Conservation (phyloP, 2,329 filamentous ascomycete species). For the Ophiosphaerella korrae region DNA sequence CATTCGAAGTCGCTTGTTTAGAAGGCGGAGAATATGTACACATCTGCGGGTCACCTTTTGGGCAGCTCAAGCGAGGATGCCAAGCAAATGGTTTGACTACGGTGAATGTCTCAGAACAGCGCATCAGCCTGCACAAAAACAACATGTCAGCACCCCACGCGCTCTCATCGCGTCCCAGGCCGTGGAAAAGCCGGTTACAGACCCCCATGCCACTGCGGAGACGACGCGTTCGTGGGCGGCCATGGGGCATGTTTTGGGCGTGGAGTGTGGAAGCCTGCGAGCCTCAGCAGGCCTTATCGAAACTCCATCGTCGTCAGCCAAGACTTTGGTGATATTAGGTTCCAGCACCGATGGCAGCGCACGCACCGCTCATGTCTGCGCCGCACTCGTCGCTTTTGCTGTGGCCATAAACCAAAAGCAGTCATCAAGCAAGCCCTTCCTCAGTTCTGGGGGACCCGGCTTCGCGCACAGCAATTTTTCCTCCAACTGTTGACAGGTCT, state of each 20-base stretch:
- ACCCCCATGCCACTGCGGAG: constrained; percentile 11
- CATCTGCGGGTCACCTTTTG: background rate
- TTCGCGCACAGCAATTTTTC: constrained; percentile 5
- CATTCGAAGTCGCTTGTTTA: background rate
- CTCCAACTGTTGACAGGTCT: constrained; percentile 26
- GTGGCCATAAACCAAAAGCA: constrained; percentile 11
- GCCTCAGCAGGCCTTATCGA: constrained; percentile 15
- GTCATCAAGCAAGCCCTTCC: constrained; percentile 13
- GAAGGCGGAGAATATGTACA: constrained; percentile 3
- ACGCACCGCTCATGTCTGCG: constrained; percentile 9
- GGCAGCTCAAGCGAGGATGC: constrained; percentile 27
- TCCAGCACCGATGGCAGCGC: background rate
- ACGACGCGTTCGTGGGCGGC: constrained; percentile 8
- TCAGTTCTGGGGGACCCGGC: constrained; percentile 1
- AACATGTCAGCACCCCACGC: constrained; percentile 20
- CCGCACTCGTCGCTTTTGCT: constrained; percentile 14
- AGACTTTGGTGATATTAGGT: constrained; percentile 25
- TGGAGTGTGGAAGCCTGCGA: constrained; percentile 10
- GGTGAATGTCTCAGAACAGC: constrained; percentile 24
- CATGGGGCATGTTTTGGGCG: constrained; percentile 13
- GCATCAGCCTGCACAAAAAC: background rate
- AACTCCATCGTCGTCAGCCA: constrained; percentile 34
- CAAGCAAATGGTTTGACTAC: constrained; percentile 16
- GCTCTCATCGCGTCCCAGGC: constrained; percentile 6
- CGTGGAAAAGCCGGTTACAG: constrained; percentile 4